Evolutionary conservation across 768 basidiomycete species (phyloP).

Genomic region (Psilocybe subaeruginosa): DNA sequence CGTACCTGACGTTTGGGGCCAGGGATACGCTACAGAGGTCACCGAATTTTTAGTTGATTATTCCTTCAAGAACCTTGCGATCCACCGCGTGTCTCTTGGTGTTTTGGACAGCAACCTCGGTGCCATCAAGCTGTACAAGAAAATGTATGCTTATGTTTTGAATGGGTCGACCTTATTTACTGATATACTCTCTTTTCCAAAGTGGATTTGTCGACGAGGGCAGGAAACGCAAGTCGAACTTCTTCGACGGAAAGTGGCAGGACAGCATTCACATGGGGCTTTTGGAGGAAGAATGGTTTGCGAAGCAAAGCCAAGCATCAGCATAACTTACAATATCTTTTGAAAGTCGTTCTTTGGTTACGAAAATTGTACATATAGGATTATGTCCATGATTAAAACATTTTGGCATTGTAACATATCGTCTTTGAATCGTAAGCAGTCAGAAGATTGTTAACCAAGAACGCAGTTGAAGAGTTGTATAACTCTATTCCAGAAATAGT

Average conservation of each 20-base stretch:
- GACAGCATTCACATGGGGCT: slow-evolving; percentile 42
- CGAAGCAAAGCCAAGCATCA: not conserved
- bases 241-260: slow-evolving; percentile 38
- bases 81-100: slow-evolving; percentile 31
- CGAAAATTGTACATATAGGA: too few species aligned
- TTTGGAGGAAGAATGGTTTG: slow-evolving; percentile 38
- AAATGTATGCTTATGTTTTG: not conserved
- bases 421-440: too few species aligned
- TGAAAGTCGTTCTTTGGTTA: too few species aligned
- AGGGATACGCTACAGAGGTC: slow-evolving; percentile 25
- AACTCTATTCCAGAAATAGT: too few species aligned
- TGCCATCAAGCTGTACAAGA: slow-evolving; percentile 25
- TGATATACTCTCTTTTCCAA: not conserved
- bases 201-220: slow-evolving; percentile 47
- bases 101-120: slow-evolving; percentile 19
- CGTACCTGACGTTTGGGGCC: slow-evolving; percentile 25
- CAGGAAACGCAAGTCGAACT: slow-evolving; percentile 34
- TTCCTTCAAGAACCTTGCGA: slow-evolving; percentile 15
- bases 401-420: too few species aligned
- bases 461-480: too few species aligned
- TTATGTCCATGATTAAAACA: too few species aligned
- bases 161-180: not conserved
- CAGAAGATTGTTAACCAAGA: too few species aligned
- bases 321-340: too few species aligned
- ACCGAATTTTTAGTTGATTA: slow-evolving; percentile 19